Conservation (phyloP, 2,329 filamentous ascomycete genomes). For the Erysiphe pulchra region DNA sequence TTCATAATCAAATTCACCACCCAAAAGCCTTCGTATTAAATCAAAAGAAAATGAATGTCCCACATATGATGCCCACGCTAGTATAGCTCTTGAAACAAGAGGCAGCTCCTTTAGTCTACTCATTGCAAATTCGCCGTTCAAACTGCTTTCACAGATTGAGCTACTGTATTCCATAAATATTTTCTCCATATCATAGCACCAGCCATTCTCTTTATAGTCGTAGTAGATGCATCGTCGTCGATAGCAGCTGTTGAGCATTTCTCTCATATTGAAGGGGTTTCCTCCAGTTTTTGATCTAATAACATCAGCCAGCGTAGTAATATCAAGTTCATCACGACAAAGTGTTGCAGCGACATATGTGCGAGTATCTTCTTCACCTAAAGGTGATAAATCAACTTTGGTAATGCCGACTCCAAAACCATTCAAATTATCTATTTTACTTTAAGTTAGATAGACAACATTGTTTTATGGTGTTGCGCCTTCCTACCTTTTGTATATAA, state of each 20-base stretch:
- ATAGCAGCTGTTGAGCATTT: conserved; percentile 73
- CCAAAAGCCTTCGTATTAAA: conserved; percentile 51
- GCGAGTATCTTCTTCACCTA: conserved; percentile 56
- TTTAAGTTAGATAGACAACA: conserved; percentile 5
- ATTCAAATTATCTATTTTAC: conserved; percentile 10
- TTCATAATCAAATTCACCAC: conserved; percentile 40
- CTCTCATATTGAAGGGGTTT: conserved; percentile 74
- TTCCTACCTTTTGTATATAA: conserved; percentile 25
- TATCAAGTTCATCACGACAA: conserved; percentile 43
- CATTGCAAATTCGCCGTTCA: conserved; percentile 63
- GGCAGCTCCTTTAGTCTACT: conserved; percentile 56
- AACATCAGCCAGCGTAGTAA: conserved; percentile 55
- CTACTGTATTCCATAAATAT: conserved; percentile 68
- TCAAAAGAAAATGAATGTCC: conserved; percentile 67
- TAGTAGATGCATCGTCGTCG: conserved; percentile 78
- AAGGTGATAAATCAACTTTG: conserved; percentile 42
- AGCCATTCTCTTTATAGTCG: conserved; percentile 57
- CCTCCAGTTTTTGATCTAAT: conserved; percentile 52
- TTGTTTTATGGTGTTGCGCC: background rate
- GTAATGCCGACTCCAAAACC: conserved; percentile 32
- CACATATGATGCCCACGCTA: conserved; percentile 68
- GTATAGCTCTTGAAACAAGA: conserved; percentile 43
- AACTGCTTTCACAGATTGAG: conserved; percentile 50
- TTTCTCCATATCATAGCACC: conserved; percentile 66
- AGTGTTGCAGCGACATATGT: conserved; percentile 65